Evolutionary conservation across 495 filamentous ascomycete genomes (phyloP), one percentile per base, ranked within the genome.

Genomic region (Jackrogersella minutella): DNA sequence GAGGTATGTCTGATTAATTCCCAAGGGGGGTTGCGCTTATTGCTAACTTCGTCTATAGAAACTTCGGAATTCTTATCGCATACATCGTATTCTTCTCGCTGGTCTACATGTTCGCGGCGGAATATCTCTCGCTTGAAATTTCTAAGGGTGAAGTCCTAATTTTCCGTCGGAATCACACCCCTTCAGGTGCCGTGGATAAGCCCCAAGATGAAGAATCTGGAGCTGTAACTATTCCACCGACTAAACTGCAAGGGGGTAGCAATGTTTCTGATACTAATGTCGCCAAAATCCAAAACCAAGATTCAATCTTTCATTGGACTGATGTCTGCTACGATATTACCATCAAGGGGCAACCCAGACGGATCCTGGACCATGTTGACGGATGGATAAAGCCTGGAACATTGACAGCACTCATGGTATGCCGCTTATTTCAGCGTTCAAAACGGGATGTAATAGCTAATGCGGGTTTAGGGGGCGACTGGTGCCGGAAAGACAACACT

Each of bases 311-410:
- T 75, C 88, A 91, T 66, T 97, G 93, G 93, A 84, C 85, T 53
- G 83, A 93, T 72, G 87, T 96, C 4, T 89, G 86, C 75, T 97
- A 94, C 70, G 91, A 95, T 64, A 90, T 97, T 77, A 91, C 92
- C 74, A 90, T 95, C 71, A 94, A 94, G 75, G 80, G 81, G 1
- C 83, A 90, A 62, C 76, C 80, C 17, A 82, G 91, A 19, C 82
- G 89, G n/a, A 89, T 96, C 62, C 80, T 97, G 36, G 86, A 96
- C 63, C 81, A 92, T 55, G 88, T 96, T 7, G 90, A 92, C 69
- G 93, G 93, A 19, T 96, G 91, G 91, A 90, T 96, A 47, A 93
- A 93, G 70, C 93, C 93, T 17, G 93, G 93, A 44, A 96, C 92
- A 7, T 73, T 96, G 53, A 97, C 93, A 0, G 93, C 93, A 5